Evolutionary conservation across 2,329 filamentous ascomycete genomes (phyloP).

Genomic region (Botrytis hyacinthi): DNA sequence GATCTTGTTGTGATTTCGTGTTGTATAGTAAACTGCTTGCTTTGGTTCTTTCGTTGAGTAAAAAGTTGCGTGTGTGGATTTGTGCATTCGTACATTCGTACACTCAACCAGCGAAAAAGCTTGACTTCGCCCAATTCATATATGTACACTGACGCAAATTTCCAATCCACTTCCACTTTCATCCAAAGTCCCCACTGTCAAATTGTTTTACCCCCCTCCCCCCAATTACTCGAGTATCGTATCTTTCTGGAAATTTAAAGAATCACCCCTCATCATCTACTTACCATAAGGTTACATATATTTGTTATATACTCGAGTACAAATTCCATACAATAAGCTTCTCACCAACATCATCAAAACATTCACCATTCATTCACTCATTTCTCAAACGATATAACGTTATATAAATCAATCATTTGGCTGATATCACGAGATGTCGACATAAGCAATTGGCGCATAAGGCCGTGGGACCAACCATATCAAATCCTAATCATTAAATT

Average conservation of each 20-base stretch:
- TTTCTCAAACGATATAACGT: no score
- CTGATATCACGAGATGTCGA: neutral
- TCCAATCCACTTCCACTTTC: neutral
- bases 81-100: neutral
- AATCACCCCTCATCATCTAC: conserved; percentile 5
- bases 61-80: neutral
- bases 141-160: conserved; percentile 9
- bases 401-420: neutral
- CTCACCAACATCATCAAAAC: neutral
- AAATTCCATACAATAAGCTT: neutral
- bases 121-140: neutral
- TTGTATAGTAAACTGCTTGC: neutral
- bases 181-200: neutral
- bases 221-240: neutral
- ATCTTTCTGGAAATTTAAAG: neutral
- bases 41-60: neutral
- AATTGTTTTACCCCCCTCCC: neutral
- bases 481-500: neutral
- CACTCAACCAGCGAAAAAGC: neutral
- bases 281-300: neutral
- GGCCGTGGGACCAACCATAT: neutral
- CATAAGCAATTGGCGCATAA: neutral
- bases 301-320: no score
- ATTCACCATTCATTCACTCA: neutral
- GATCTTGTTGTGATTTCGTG: neutral